Evolutionary conservation across 208 protist species (phyloP), one percentile per base, ranked within the genome.

Genomic region (Wallacemonas sp.): DNA sequence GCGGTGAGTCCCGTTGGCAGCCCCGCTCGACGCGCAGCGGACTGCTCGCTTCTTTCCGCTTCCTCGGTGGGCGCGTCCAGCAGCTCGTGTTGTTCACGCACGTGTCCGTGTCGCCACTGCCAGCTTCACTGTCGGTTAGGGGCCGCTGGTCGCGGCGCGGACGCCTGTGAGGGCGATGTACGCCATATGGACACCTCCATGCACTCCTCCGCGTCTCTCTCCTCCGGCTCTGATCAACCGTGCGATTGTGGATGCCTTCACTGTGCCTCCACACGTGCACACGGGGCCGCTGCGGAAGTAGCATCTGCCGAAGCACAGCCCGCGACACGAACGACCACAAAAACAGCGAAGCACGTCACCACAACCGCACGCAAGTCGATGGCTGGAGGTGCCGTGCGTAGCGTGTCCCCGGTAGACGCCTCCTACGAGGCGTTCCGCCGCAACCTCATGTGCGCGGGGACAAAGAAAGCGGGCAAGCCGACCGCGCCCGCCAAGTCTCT

Each of bases 71-170:
- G 29, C n/a, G 29, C 50, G 1, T 38, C 50, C 9, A 37, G 50
- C 29, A 57, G 50, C 50, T 57, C 50, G n/a, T 57, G 50, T 19
- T 57, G 50, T 19, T 57, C 50, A 34, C 50, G 50, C 9, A 22
- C 50, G 30, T 57, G 50, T n/a, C 50, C 50, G 9, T 57, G 50
- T 19, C 50, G 50, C 4, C 50, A 57, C 50, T 57, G 50, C 21
- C 15, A 57, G 6, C 30, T n/a, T 4, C 50, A 57, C n/a, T 57
- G 50, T 38, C n/a, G n/a, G n/a, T n/a, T n/a, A n/a, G n/a, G n/a
- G n/a, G 30, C 27, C 42, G 17, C 22, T 6, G n/a, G 42, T 48
- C 13, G 42, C 19, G 46, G 4, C 19, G 46, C 10, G 4, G 46
- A 19, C 0, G 46, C n/a, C 6, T 54, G 46, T 19, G 33, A n/a